Conservation (phyloP, 1,284 basidiomycete species). For the Schizopora paradoxa region DNA sequence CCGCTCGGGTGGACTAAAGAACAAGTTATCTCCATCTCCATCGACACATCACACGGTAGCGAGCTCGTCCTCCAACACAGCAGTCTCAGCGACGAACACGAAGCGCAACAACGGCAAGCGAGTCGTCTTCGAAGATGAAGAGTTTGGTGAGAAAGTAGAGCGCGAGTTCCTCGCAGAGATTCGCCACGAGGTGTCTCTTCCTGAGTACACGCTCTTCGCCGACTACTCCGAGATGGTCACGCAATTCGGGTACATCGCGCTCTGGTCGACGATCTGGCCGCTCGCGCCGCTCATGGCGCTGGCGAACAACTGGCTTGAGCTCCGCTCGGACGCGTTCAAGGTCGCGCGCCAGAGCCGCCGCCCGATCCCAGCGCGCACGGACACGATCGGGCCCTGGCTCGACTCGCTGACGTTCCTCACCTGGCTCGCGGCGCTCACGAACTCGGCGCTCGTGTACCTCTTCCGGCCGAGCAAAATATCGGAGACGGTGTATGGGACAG, state of each 20-base stretch:
- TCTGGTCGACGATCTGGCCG: conserved; percentile 96
- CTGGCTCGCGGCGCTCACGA: conserved; percentile 83
- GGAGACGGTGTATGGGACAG: conserved; percentile 23
- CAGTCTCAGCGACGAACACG: conserved; percentile 12
- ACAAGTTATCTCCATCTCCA: conserved; percentile 21
- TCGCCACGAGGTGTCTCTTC: conserved; percentile 71
- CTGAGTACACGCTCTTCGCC: conserved; percentile 74
- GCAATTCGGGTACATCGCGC: conserved; percentile 86
- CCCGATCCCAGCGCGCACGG: conserved; percentile 81
- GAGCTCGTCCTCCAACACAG: conserved; percentile 16
- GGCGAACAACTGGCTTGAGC: conserved; percentile 87
- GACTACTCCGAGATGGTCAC: conserved; percentile 97
- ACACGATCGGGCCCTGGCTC: conserved; percentile 94
- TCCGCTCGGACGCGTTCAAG: conserved; percentile 94
- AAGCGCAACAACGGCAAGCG: conserved; percentile 48
- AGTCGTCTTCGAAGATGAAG: conserved; percentile 68
- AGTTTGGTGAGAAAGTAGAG: conserved; percentile 54
- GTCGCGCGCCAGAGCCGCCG: conserved; percentile 82
- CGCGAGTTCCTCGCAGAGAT: conserved; percentile 73
- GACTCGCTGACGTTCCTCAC: conserved; percentile 81
- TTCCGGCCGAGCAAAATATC: conserved; percentile 44
- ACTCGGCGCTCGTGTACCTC: conserved; percentile 81
- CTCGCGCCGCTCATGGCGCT: conserved; percentile 80
- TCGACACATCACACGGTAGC: too few species aligned
- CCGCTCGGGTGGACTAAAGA: conserved; percentile 34